phyloP scores from a whole-genome alignment of 257 asterid species.

The Nyctanthes arbortristis region DNA sequence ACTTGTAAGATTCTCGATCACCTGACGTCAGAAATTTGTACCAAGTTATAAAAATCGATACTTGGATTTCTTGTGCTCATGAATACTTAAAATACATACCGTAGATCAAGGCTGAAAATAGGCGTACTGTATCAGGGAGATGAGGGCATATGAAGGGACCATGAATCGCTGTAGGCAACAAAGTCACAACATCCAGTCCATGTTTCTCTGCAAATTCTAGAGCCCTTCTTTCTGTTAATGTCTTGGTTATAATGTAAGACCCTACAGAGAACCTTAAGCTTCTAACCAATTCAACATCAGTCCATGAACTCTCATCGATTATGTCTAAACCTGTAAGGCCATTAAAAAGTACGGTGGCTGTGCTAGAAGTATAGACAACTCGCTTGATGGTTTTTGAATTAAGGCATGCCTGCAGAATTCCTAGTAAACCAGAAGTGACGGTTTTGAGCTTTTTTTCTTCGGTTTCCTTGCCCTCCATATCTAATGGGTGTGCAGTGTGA shows the following conservation, averaged over 20 bases:
- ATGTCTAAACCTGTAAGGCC: background rate
- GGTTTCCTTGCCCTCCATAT: slow-evolving; percentile 43
- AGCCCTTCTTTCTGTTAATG: slow-evolving; percentile 50
- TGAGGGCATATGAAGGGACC: slow-evolving; percentile 45
- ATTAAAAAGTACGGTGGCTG: slow-evolving; percentile 18
- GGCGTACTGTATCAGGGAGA: slow-evolving; percentile 40
- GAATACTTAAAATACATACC: slow-evolving; percentile 35
- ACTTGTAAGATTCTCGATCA: slow-evolving; percentile 16
- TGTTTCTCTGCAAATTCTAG: slow-evolving; percentile 47
- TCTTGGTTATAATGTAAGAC: slow-evolving; percentile 53
- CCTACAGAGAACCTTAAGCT: slow-evolving; percentile 27
- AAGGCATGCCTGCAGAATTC: no score
- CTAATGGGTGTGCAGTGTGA: slow-evolving; percentile 75
- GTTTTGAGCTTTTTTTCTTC: slow-evolving; percentile 41
- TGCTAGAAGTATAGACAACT: slow-evolving; percentile 44
- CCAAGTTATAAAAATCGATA: background rate
- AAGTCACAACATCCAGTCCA: slow-evolving; percentile 52
- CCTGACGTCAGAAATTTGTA: slow-evolving; percentile 25
- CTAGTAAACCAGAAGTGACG: no score
- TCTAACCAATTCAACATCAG: slow-evolving; percentile 37
- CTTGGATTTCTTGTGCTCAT: no score
- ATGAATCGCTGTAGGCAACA: slow-evolving; percentile 51
- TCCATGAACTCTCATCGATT: slow-evolving; percentile 38
- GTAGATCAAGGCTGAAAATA: slow-evolving; percentile 41
- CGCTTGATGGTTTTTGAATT: slow-evolving; percentile 40